A percentile compares a stretch with the other conserved stretches of the same genome.
phyloP scores from a whole-genome alignment of 2,329 filamentous ascomycete species.

The Elsinoe batatas region DNA sequence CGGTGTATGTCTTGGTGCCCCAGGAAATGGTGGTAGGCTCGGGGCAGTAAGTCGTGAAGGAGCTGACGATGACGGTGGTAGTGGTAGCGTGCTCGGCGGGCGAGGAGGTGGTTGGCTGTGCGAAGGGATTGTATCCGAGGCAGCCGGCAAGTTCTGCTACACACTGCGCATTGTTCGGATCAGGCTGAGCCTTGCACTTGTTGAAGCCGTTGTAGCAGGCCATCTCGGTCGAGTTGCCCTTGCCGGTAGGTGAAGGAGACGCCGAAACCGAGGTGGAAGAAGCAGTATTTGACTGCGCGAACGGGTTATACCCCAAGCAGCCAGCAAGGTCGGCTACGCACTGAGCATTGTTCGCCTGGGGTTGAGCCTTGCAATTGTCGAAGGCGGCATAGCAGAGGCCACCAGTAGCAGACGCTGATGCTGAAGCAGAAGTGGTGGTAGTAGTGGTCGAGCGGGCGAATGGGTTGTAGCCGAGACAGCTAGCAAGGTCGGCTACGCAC shows the following conservation, averaged over 20 bases:
- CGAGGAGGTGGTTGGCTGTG: not conserved
- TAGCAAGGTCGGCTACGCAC: conserved; percentile 10
- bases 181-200: conserved; percentile 7
- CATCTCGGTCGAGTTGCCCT: conserved; percentile 2
- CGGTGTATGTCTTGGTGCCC: conserved; percentile 57
- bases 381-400: too few relatives aligned
- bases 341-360: conserved; percentile 10
- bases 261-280: not conserved
- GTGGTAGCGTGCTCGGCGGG: conserved; percentile 7
- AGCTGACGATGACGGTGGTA: conserved; percentile 54
- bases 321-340: conserved; percentile 11
- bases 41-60: conserved; percentile 63
- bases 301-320: conserved; percentile 14
- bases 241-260: not conserved
- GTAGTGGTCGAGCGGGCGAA: not conserved
- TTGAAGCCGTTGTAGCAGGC: conserved; percentile 11
- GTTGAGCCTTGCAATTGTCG: conserved; percentile 8
- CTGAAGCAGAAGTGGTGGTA: not conserved
- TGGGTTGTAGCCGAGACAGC: conserved; percentile 14
- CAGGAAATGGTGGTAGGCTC: conserved; percentile 53
- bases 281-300: not conserved
- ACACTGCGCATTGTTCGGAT: conserved; percentile 13
- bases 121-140: conserved; percentile 14
- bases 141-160: conserved; percentile 10
- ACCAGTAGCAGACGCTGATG: conserved; percentile 7